These are phyloP conservation scores for Pleurotus platypus DNA, from an alignment of 768 basidiomycete species.

Conservation along the genomic window DNA sequence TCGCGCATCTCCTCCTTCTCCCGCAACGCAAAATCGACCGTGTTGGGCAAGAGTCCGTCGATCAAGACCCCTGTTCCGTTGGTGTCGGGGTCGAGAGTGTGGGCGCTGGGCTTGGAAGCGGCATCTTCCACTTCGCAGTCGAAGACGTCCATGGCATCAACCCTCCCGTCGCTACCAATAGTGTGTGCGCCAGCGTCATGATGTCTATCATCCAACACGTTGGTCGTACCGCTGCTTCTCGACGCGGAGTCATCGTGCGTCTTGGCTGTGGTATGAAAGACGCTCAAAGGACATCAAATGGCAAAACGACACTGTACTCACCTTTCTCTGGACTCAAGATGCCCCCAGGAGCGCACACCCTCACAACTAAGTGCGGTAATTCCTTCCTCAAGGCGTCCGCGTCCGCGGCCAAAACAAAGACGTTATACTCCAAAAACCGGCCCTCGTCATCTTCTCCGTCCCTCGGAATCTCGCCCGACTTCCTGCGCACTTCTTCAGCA, in stretches of 20 bases:
- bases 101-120: not conserved
- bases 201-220: not conserved
- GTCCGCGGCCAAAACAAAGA: conserved; percentile 68
- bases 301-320: not conserved
- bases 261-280: no score
- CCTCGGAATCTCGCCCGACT: conserved; percentile 6
- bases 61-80: conserved; percentile 10
- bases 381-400: conserved; percentile 39
- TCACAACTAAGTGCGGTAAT: conserved; percentile 52
- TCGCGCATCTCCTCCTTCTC: conserved; percentile 91
- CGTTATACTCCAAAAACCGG: conserved; percentile 59
- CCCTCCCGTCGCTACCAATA: conserved; percentile 37
- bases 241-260: no score
- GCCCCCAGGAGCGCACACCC: conserved; percentile 37
- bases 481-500: conserved; percentile 1
- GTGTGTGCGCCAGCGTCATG: conserved; percentile 30
- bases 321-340: conserved; percentile 21
- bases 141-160: conserved; percentile 14
- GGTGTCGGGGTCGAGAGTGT: conserved; percentile 6
- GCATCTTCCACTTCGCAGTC: conserved; percentile 11
- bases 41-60: conserved; percentile 38
- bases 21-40: conserved; percentile 76
- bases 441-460: conserved; percentile 15
- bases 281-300: no score
- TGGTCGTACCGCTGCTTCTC: no score